These are phyloP conservation scores for Musa acuminata DNA, from an alignment of 176 grass and related monocot species.

Conservation along the genomic window DNA sequence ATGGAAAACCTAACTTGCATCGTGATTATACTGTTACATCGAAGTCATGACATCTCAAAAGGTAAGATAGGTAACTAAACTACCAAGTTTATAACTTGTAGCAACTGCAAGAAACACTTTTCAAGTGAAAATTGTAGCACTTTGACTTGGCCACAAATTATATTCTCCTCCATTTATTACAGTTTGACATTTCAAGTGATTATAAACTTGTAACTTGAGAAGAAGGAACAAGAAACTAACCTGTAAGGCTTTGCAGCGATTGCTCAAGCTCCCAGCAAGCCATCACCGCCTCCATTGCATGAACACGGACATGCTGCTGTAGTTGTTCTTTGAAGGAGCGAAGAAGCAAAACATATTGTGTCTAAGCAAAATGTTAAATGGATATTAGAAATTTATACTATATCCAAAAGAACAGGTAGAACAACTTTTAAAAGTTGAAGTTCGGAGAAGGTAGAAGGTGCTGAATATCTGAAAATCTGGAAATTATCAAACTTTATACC, in stretches of 20 bases:
- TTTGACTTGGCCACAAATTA: background rate
- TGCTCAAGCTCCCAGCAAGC: constrained; percentile 24
- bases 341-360: constrained; percentile 17
- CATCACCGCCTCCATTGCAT: constrained; percentile 24
- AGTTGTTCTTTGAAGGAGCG: constrained; percentile 21
- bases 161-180: background rate
- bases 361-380: background rate
- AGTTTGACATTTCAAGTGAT: no score
- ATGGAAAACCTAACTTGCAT: background rate
- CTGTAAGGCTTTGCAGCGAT: constrained; percentile 23
- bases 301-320: constrained; percentile 22
- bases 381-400: background rate
- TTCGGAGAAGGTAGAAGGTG: no score
- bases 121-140: background rate
- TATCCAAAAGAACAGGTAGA: no score
- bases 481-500: background rate
- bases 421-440: no score
- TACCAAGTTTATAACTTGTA: no score
- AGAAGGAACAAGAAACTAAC: background rate
- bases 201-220: background rate
- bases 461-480: background rate
- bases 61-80: background rate
- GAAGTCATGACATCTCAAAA: background rate
- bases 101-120: no score
- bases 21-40: background rate